Evolutionary conservation across 768 basidiomycete species (phyloP), one percentile per base, ranked within the genome.

Genomic region (Kwoniella bestiolae): DNA sequence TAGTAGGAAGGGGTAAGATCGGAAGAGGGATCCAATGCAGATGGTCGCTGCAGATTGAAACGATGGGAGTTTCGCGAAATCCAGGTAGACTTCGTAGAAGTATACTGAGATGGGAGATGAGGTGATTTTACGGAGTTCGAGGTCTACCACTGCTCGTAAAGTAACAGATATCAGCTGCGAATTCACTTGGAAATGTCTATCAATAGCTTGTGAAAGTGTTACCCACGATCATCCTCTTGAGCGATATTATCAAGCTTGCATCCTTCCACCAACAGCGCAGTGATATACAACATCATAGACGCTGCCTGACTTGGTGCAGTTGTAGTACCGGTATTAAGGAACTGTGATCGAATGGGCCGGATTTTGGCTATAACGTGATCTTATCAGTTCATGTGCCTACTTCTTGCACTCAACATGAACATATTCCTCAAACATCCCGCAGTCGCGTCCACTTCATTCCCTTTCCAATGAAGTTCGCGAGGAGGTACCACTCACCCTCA

Each of bases 21-120:
- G 89, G 83, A 93, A 98, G 5, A 99, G 82, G 80, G 91, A 96
- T 11, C 95, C 95, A 29, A 98, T 82, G 76, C 93, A 95, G n/a
- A 86, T 86, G 28, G 88, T 87, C 18, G 93, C 82, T 9, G 85
- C 82, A 1, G 83, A 56, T 38, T 89, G 73, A n/a, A 63, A 86
- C 1, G 81, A 80, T 53, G 88, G 86, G 69, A 89, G 90, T 60
- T 88, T 83, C 68, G 95, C 89, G 21, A 96, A 83, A 25, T 85
- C 83, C 44, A 97, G 78, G 50, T 96, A 85, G 18, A 85, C 85
- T 56, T 84, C 80, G 78, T 91, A 98, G 9, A 94, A 87, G 70
- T 93, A 88, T 68, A 94, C 91, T n/a, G 87, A 87, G 55, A 97
- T 86, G 0, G 91, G 85, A 12, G 84, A 86, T 87, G 91, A 68